Conservation (phyloP, 345 rosid species). For the Boechera retrofracta region DNA sequence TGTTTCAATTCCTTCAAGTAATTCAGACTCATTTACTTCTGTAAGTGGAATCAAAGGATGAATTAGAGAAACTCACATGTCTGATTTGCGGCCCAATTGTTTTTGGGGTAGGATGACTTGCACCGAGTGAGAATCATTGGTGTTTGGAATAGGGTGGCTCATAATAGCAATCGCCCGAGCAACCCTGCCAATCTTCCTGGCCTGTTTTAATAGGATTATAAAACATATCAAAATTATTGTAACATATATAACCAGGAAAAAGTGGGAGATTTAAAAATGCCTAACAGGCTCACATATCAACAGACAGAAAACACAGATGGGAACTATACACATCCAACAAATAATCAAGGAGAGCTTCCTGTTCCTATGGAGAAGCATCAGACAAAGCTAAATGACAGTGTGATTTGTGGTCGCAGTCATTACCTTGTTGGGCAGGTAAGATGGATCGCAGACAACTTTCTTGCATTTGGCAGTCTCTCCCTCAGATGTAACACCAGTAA, state of each 20-base stretch:
- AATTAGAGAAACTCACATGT: conserved; percentile 53
- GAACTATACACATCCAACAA: neutral
- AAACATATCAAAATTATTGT: neutral
- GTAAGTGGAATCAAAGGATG: conserved; percentile 1
- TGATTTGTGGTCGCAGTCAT: conserved; percentile 5
- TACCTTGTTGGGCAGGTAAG: conserved; percentile 88
- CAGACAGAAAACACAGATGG: conserved; percentile 4
- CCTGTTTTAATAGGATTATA: conserved; percentile 36
- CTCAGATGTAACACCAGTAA: conserved; percentile 89
- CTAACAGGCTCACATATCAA: neutral
- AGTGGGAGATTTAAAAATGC: neutral
- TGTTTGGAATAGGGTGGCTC: conserved; percentile 53
- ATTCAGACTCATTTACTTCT: conserved; percentile 20
- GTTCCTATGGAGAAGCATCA: neutral
- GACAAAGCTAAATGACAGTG: conserved; percentile 17
- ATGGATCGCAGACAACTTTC: conserved; percentile 98
- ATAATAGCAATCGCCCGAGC: conserved; percentile 51
- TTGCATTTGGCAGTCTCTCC: conserved; percentile 99
- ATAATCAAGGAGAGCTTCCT: neutral
- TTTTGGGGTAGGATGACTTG: conserved; percentile 52
- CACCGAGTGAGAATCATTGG: conserved; percentile 51
- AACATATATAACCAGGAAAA: neutral
- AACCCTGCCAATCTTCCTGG: conserved; percentile 50
- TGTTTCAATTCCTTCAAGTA: neutral
- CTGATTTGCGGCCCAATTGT: conserved; percentile 51